Evolutionary conservation across 441 rosid species (phyloP), one percentile per base, ranked within the genome.

Genomic region (Aleurites moluccanus): DNA sequence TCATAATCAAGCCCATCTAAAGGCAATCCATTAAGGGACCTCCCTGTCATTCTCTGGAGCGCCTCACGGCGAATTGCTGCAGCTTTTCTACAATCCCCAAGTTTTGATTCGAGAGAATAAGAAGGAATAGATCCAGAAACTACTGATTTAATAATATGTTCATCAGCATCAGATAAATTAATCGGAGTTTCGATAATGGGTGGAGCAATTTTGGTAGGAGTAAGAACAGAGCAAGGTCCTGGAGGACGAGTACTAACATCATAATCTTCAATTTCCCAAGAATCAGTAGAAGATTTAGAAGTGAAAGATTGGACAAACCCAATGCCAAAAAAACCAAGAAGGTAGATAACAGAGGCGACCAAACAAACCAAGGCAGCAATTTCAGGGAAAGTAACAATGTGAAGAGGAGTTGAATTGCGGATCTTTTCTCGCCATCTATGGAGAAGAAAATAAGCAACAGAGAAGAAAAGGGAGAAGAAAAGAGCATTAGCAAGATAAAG

Each of bases 371-470:
- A 81, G 68, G 91, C 87, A 23, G 72, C 86, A 71, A 89, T 83
- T 60, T 89, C 93, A 40, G 92, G 74, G 73, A 88, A 70, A 23
- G 87, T 86, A 70, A 89, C 85, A 73, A 88, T 82, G 77, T 91
- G 96, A 28, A 91, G 96, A 38, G 96, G 93, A 1, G 90, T 81
- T 14, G 86, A 84, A 80, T 71, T 78, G 8, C 88, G 91, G 87
- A 88, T 89, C 87, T 91, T 91, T 74, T 89, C 91, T 47, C 92
- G 92, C 93, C 96, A 91, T 8, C 91, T 82, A 68, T 81, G 89
- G 69, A 89, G 87, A 20, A 91, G 86, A 72, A 85, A 91, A 59
- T 89, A 91, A 3, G 88, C 87, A 56, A 88, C 91, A 75, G 93
- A 88, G 85, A 91, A 91, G 84, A 91, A 91, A 69, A 89, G 90